Evolutionary conservation across 2,329 filamentous ascomycete genomes (phyloP).

Genomic region (Pseudocercospora crystallina): DNA sequence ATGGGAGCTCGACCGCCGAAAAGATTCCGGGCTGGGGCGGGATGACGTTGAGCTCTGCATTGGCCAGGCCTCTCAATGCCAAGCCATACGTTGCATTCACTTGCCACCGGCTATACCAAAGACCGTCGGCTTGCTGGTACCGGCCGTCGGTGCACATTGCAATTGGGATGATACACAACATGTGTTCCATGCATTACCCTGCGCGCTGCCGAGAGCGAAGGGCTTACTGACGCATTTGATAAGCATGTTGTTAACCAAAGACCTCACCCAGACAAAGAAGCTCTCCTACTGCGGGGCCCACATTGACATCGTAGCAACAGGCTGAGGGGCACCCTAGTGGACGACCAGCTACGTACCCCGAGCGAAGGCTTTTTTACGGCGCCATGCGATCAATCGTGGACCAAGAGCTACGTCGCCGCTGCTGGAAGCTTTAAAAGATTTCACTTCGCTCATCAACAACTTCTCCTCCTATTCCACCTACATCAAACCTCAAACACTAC

Average conservation of each 20-base stretch:
- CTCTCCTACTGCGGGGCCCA: slow-evolving; percentile 9
- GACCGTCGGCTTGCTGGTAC: no score
- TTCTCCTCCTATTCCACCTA: slow-evolving; percentile 2
- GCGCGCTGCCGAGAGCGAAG: not conserved
- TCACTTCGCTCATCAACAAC: slow-evolving; percentile 3
- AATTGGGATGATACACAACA: not conserved
- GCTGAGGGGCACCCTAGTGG: slow-evolving; percentile 14
- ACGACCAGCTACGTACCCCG: slow-evolving; percentile 14
- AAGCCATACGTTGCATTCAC: no score
- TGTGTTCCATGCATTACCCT: not conserved
- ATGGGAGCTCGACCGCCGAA: no score
- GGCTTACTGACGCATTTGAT: not conserved
- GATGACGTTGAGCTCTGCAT: no score
- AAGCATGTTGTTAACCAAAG: not conserved
- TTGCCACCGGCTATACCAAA: no score
- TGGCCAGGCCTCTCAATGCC: no score
- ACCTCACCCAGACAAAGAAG: not conserved
- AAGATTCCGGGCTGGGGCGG: no score
- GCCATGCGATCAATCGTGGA: slow-evolving; percentile 8
- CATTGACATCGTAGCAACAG: not conserved
- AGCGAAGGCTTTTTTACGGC: slow-evolving; percentile 6
- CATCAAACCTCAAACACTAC: not conserved
- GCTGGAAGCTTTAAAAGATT: slow-evolving; percentile 14
- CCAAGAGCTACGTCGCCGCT: slow-evolving; percentile 4
- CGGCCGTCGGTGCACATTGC: not conserved